phyloP scores from a whole-genome alignment of 2,329 filamentous ascomycete species.

The Pezicula carpinea region DNA sequence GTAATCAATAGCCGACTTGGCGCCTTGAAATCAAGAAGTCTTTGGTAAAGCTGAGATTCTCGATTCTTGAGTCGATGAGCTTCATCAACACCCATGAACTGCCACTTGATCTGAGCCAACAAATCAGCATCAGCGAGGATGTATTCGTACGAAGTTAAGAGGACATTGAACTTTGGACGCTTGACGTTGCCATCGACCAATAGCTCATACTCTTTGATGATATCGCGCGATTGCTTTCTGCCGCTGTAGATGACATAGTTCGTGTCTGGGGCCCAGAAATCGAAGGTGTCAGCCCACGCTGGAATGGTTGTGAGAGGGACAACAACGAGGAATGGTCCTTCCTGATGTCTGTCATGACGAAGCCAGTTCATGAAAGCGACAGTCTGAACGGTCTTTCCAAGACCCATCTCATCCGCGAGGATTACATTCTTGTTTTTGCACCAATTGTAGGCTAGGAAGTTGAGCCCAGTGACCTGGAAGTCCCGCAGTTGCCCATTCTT shows the following conservation, averaged over 20 bases:
- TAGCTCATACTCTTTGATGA: constrained; percentile 87
- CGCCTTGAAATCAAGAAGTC: constrained; percentile 78
- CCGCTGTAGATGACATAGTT: constrained; percentile 98
- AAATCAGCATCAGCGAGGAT: constrained; percentile 83
- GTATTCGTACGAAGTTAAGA: constrained; percentile 96
- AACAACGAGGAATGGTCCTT: constrained; percentile 95
- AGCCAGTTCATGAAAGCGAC: constrained; percentile 97
- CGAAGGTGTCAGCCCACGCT: constrained; percentile 97
- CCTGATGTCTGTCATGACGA: constrained; percentile 80
- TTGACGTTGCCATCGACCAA: constrained; percentile 80
- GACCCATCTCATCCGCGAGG: constrained; percentile 95
- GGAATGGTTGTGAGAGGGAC: constrained; percentile 96
- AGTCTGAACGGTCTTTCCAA: constrained; percentile 97
- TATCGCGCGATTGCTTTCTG: constrained; percentile 77
- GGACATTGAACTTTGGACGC: constrained; percentile 94
- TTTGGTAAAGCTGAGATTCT: constrained; percentile 87
- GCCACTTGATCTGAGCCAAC: constrained; percentile 90
- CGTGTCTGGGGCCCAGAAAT: constrained; percentile 89
- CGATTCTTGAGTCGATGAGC: constrained; percentile 95
- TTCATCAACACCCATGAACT: constrained; percentile 93
- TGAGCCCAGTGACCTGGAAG: constrained; percentile 90
- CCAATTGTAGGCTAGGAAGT: constrained; percentile 97
- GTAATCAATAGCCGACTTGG: constrained; percentile 91
- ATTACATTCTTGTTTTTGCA: constrained; percentile 92
- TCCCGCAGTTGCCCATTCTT: constrained; percentile 78